Evolutionary conservation across 2,329 filamentous ascomycete genomes (phyloP), one percentile per base, ranked within the genome.

Genomic region (Cladosporium austrohemisphaericum): DNA sequence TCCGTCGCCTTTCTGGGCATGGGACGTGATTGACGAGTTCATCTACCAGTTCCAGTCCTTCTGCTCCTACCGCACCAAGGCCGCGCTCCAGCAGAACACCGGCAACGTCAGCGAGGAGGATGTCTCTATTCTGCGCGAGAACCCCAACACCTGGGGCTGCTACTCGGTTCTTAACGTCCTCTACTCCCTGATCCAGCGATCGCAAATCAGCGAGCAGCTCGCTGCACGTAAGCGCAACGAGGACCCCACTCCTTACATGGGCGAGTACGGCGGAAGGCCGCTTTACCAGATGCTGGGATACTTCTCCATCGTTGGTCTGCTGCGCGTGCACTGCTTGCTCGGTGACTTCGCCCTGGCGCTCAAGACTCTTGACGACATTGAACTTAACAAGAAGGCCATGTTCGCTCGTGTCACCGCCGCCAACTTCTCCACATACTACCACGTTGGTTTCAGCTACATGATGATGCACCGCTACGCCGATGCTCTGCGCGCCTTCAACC

Each of bases 1-100:
- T 58, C 93, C 93, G 61, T 95, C 91, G 89, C 94, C 95, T 76
- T 96, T 92, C 77, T 98, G 93, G 93, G 93, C 93, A 33, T 98
- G 93, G 93, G 93, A 98, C 71, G 92, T 97, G 60, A 96, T 98
- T 74, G 93, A 98, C 72, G 93, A 98, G 74, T 98, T 98, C 77
- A 97, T 98, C 75, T 98, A 98, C 78, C 93, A 98, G 72, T 98
- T 98, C 80, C 96, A 98, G 79, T 94, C 91, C 52, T 98, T 98
- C 79, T 97, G 90, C 70, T 89, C 90, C 56, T 96, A 96, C 80
- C 85, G 93, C 66, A 90, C 94, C 71, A 85, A 90, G 59, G 84
- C 95, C 60, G 93, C 93, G 57, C 83, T 90, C 61, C 82, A 77
- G 76, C 53, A 54, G 41, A 45, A 57, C 25, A 56, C 52, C 36